These are phyloP conservation scores for Sphagnum fallax DNA, from an alignment of 228 moss, liverwort and hornwort genomes.

Conservation along the genomic window DNA sequence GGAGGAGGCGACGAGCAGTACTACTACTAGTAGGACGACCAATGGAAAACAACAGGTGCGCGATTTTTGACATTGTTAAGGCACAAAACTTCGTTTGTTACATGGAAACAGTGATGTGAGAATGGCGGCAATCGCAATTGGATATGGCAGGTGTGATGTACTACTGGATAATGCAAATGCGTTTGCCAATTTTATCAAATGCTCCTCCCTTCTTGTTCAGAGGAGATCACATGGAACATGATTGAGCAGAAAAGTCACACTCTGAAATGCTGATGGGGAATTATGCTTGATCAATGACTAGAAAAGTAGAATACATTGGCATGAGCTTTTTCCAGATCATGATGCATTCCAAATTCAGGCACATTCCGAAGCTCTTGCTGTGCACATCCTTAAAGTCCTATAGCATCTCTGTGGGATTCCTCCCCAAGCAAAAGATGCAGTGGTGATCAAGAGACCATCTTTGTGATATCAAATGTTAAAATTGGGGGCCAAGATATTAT, in stretches of 20 bases:
- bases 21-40: background rate
- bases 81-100: background rate
- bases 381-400: too few relatives aligned
- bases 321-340: too few relatives aligned
- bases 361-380: too few relatives aligned
- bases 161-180: background rate
- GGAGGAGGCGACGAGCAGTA: background rate
- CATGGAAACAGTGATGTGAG: background rate
- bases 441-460: background rate
- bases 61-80: background rate
- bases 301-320: too few relatives aligned
- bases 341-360: too few relatives aligned
- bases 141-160: background rate
- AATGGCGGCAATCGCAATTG: background rate
- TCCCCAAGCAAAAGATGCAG: background rate
- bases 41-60: constrained; percentile 2
- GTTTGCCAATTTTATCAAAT: background rate
- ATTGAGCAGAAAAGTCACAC: background rate
- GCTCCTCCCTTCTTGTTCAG: background rate
- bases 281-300: too few relatives aligned
- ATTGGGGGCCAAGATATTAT: background rate
- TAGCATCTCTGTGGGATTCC: background rate
- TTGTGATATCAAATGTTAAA: background rate
- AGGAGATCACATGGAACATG: background rate
- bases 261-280: too few relatives aligned